Evolutionary conservation across 2,329 filamentous ascomycete species (phyloP).

Genomic region (Aspergillus proliferans): DNA sequence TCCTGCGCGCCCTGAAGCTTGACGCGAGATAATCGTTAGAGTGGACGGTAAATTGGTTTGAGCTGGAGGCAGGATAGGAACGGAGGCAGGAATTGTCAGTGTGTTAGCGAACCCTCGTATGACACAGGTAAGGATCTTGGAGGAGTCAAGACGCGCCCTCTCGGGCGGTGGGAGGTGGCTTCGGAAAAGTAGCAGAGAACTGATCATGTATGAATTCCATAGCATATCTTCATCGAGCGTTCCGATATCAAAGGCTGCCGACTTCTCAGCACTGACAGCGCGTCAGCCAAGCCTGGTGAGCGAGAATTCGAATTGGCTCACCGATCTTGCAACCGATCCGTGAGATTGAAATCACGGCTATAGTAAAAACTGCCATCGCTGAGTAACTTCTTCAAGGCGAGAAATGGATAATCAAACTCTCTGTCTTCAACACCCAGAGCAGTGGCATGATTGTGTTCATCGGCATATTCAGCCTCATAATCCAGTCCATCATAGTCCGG

Average conservation of each 20-base stretch:
- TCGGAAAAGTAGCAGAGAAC: constrained; percentile 82
- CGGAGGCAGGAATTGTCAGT: constrained; percentile 71
- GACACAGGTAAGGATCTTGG: constrained; percentile 82
- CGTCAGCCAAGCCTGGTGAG: constrained; percentile 10
- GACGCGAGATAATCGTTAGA: constrained; percentile 81
- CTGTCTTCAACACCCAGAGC: constrained; percentile 50
- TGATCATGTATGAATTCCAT: constrained; percentile 99
- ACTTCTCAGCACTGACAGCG: constrained; percentile 59
- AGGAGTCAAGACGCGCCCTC: constrained; percentile 72
- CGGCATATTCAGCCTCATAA: constrained; percentile 49
- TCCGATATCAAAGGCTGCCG: constrained; percentile 77
- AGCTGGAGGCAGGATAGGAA: constrained; percentile 61
- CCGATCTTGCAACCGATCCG: constrained; percentile 85
- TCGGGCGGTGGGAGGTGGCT: constrained; percentile 71
- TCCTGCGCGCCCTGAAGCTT: constrained; percentile 85
- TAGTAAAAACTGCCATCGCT: constrained; percentile 96
- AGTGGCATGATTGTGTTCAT: constrained; percentile 46
- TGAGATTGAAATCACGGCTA: constrained; percentile 96
- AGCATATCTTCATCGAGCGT: constrained; percentile 87
- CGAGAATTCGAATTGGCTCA: constrained; percentile 31
- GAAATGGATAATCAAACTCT: constrained; percentile 82
- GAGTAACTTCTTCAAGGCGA: constrained; percentile 83
- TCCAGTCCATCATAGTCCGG: constrained; percentile 70
- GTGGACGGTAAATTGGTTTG: constrained; percentile 70
- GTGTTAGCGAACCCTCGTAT: constrained; percentile 90